Percentiles rank a stretch among this genome's conserved stretches.
Evolutionary conservation across 352 stramenopile species (phyloP).

Genomic region (Peronospora belbahrii): DNA sequence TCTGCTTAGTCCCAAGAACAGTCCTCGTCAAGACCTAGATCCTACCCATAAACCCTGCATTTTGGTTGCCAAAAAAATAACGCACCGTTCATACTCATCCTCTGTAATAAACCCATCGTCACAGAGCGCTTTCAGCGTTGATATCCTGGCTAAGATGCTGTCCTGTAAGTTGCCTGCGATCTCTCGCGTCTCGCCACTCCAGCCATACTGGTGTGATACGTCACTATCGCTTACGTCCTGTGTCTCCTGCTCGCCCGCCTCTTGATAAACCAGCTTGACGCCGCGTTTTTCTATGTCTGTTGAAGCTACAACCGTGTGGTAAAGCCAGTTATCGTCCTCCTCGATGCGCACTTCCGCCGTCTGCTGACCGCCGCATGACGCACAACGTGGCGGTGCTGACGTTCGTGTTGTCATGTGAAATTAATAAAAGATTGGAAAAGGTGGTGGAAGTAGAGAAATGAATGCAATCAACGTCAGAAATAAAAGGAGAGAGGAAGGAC

Average conservation of each 20-base stretch:
- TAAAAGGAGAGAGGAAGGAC: neutral
- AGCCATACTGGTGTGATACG: conserved; percentile 14
- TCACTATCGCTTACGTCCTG: conserved; percentile 6
- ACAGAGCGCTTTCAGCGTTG: conserved; percentile 63
- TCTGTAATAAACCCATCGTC: conserved; percentile 74
- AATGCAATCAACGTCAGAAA: too few species aligned
- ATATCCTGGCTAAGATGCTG: conserved; percentile 55
- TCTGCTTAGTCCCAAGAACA: too few species aligned
- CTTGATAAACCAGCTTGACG: conserved; percentile 19
- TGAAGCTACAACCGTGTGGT: conserved; percentile 48
- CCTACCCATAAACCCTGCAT: neutral
- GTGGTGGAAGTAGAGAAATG: conserved; percentile 1
- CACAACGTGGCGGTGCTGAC: conserved; percentile 8
- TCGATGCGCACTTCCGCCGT: conserved; percentile 24
- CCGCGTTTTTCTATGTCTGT: conserved; percentile 34
- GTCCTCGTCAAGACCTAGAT: too few species aligned
- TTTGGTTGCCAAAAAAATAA: neutral
- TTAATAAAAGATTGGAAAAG: too few species aligned
- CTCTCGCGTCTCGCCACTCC: conserved; percentile 27
- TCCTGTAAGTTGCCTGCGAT: conserved; percentile 36
- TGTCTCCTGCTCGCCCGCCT: conserved; percentile 17
- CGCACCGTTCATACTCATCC: conserved; percentile 70
- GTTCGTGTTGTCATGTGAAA: conserved; percentile 1
- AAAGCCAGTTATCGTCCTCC: conserved; percentile 19
- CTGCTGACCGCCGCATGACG: conserved; percentile 28